phyloP scores from a whole-genome alignment of 352 stramenopile species.

The Pythium dissimile region DNA sequence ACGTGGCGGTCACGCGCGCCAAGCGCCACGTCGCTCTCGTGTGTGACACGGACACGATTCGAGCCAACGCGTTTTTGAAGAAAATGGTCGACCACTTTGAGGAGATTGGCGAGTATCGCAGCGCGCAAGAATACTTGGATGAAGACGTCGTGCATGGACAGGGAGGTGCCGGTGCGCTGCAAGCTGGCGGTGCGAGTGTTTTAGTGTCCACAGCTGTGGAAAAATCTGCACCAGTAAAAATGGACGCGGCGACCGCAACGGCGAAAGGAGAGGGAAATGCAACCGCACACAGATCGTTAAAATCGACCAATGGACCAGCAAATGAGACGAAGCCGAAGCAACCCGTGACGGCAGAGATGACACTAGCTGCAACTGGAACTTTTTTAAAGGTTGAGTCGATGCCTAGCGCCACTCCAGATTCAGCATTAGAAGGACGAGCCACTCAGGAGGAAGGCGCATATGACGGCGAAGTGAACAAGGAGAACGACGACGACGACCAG shows the following conservation, averaged over 20 bases:
- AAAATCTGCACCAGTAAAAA: not conserved
- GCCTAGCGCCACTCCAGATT: too few relatives aligned
- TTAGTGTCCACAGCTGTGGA: not conserved
- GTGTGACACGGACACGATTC: slow-evolving; percentile 94
- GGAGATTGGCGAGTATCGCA: slow-evolving; percentile 88
- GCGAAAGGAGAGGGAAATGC: too few relatives aligned
- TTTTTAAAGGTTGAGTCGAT: too few relatives aligned
- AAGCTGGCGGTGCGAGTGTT: not conserved
- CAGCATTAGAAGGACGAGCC: too few relatives aligned
- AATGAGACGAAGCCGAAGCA: too few relatives aligned
- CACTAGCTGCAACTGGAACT: too few relatives aligned
- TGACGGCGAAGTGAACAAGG: slow-evolving; percentile 12
- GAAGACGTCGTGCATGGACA: slow-evolving; percentile 45
- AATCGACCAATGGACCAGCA: too few relatives aligned
- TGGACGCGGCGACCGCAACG: too few relatives aligned
- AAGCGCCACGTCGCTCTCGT: slow-evolving; percentile 95
- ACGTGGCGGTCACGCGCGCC: slow-evolving; percentile 96
- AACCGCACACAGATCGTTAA: too few relatives aligned
- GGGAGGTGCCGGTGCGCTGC: too few relatives aligned
- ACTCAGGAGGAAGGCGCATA: not conserved
- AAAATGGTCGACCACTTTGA: slow-evolving; percentile 92
- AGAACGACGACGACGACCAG: slow-evolving; percentile 21
- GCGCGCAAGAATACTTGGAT: slow-evolving; percentile 78
- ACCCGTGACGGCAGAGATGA: too few relatives aligned
- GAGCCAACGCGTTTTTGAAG: slow-evolving; percentile 88